phyloP scores from a whole-genome alignment of 2,329 filamentous ascomycete genomes.

The Amesomyces nigricolor region DNA sequence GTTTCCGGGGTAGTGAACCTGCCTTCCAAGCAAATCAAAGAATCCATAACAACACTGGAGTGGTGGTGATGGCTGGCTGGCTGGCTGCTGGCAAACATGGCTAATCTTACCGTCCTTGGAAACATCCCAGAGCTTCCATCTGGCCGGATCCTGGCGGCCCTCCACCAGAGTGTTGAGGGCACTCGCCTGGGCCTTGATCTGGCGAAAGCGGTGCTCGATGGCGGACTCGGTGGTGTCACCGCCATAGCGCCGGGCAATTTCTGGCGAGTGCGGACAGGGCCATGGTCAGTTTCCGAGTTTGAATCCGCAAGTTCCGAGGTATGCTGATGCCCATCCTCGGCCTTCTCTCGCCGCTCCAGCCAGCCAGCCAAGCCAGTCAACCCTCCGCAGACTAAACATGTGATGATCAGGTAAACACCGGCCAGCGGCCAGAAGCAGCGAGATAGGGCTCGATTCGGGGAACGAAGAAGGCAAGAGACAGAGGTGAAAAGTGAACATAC shows the following conservation, averaged over 20 bases:
- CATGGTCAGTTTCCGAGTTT: conserved; percentile 19
- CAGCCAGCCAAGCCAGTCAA: neutral
- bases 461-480: neutral
- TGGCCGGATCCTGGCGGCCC: conserved; percentile 38
- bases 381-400: neutral
- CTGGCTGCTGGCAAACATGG: neutral
- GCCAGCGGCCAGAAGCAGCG: neutral
- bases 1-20: neutral
- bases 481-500: conserved; percentile 37
- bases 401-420: conserved; percentile 2
- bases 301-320: neutral
- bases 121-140: conserved; percentile 37
- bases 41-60: neutral
- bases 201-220: conserved; percentile 48
- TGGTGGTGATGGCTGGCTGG: neutral
- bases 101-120: conserved; percentile 14
- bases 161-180: conserved; percentile 35
- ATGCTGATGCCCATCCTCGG: neutral
- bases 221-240: conserved; percentile 34
- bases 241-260: conserved; percentile 37
- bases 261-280: conserved; percentile 30
- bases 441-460: neutral
- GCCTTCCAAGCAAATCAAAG: neutral
- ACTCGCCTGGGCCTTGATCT: conserved; percentile 39
- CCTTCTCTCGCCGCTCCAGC: conserved; percentile 7